phyloP scores from a whole-genome alignment of 2,329 filamentous ascomycete genomes.

The Magnaporthiopsis rhizophila region DNA sequence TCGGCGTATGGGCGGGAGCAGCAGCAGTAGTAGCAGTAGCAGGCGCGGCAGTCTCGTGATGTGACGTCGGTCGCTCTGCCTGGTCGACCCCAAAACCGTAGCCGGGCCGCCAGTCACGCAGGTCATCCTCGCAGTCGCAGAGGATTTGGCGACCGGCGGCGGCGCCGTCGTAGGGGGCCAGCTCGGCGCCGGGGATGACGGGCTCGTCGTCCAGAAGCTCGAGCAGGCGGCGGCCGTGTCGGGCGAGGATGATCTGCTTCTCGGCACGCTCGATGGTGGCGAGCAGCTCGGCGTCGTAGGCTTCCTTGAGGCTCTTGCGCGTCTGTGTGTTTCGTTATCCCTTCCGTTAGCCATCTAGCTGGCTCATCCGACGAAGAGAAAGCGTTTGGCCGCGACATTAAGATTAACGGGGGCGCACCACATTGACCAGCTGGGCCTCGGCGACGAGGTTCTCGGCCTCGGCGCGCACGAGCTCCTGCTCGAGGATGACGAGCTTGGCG shows the following conservation, averaged over 20 bases:
- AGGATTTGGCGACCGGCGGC: constrained; percentile 73
- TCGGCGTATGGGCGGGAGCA: neutral
- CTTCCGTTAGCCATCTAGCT: neutral
- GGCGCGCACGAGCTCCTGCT: constrained; percentile 92
- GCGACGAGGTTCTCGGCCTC: constrained; percentile 95
- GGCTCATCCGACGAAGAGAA: too few species aligned
- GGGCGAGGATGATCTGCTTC: constrained; percentile 91
- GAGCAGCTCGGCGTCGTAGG: constrained; percentile 80
- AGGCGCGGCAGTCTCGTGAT: too few species aligned
- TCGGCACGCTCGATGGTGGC: constrained; percentile 93
- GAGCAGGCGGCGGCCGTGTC: constrained; percentile 78
- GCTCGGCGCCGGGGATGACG: constrained; percentile 75
- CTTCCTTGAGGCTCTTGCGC: constrained; percentile 91
- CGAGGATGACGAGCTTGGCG: constrained; percentile 70
- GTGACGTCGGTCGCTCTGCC: constrained; percentile 3
- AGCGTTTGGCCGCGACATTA: too few species aligned
- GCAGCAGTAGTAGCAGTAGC: neutral
- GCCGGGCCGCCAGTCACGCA: constrained; percentile 61
- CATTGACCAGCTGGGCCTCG: constrained; percentile 91
- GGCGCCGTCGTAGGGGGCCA: constrained; percentile 57
- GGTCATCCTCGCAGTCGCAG: constrained; percentile 85
- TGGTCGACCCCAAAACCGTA: constrained; percentile 23
- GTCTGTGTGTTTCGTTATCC: constrained; percentile 47
- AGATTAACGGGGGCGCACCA: constrained; percentile 45
- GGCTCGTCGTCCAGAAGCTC: constrained; percentile 84